Evolutionary conservation across 805 yeast genomes (phyloP), one percentile per base, ranked within the genome.

Genomic region (Candida coleopterorum): DNA sequence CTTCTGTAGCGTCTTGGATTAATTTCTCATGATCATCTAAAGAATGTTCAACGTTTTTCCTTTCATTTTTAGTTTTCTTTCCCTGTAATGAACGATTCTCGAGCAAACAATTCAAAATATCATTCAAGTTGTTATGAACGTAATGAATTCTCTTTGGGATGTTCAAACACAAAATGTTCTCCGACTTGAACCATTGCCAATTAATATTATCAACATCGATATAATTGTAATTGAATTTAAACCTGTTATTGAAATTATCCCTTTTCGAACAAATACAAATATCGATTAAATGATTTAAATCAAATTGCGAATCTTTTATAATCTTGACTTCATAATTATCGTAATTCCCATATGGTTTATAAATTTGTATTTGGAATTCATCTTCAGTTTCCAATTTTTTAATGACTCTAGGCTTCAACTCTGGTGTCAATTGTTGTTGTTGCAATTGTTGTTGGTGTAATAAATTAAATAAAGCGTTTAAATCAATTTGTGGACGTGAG

Each of bases 311-410:
- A 38, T 46, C 25, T 39, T 40, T 41, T 20, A 52, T 3, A 36
- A 48, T 49, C 42, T 46, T 46, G 29, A 64, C 58, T 40, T 62
- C 66, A 45, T 58, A 62, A 8, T 58, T 47, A 37, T 52, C 45
- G 46, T 61, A 64, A 45, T 56, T 45, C 7, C 70, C 69, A 25
- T 40, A 48, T 23, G 47, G 43, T 43, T 64, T 64, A 42, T 50
- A 58, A 34, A 65, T 57, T 38, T 64, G 66, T 27, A 64, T 54
- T 41, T 63, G 67, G 40, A 53, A 61, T 7, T 38, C 44, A 34
- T 57, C 58, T 24, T 60, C 67, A 10, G 56, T 46, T 41, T 65
- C 72, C 9, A 60, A 44, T 39, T 56, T 56, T 47, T 58, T 63
- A 28, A 63, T 45, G n/a, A 62, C 55, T 41, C 39, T 23, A 18